Base-by-base conservation (phyloP, 2,329 filamentous ascomycete species). In the Didymella arachidicola region DNA sequence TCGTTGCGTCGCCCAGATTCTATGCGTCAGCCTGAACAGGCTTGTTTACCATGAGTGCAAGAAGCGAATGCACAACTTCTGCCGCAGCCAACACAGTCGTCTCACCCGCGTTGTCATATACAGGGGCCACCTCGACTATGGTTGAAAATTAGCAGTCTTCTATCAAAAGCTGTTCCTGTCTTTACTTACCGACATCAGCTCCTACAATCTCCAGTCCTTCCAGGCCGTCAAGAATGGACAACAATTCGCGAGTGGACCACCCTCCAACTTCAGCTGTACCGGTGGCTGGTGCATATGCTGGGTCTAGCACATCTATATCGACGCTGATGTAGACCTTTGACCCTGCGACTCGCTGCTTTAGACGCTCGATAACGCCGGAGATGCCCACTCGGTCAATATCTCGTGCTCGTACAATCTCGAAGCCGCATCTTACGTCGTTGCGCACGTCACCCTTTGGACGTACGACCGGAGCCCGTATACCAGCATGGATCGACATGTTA, bases 251-350 rank as follows among this genome's bases (percentile, higher is more conserved):
- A 0, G 84, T 87, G 0, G 80, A 82, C 86, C 86, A 88, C 3
- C 86, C 86, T 44, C 86, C 86, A 1, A 84, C 83, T 68, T 88
- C 86, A 10, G 85, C 81, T 1, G 86, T 87, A 2, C 86, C 86
- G 0, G 86, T 87, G 8, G 79, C 83, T 76, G 78, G 83, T 56
- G 82, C 83, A 72, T 79, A 85, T 1, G 83, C 82, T 4, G 83
- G 83, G 69, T 85, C 84, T 16, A 86, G 69, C 1, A 85, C 83
- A 67, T 86, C 84, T 55, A 86, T 86, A 63, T 86, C 83, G 3
- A 86, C 82, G 16, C 77, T 81, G 45, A 86, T 83, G 62, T 86
- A 86, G 12, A 87, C 85, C 43, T 79, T 83, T 0, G 81, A 80
- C 14, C 79, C 79, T 1, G 77, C 76, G 0, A 87, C 83, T 8